Evolutionary conservation across 176 grass and related monocot species (phyloP), one percentile per base, ranked within the genome.

Genomic region (Aegilops longissima): DNA sequence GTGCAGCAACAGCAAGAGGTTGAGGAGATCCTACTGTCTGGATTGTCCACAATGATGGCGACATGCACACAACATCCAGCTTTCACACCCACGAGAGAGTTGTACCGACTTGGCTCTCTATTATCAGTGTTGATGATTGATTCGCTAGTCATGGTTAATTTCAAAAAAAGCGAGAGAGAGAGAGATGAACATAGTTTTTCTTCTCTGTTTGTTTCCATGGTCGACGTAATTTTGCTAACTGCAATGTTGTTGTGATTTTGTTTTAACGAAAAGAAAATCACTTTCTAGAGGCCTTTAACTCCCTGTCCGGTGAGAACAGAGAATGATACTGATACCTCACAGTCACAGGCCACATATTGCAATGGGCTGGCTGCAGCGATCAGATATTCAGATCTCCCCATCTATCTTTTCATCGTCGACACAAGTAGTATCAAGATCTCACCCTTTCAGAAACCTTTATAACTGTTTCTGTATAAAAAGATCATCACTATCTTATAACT

Each of bases 31-130:
- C 59, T 13, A 61, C 18, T 21, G 31, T 29, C 21, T 33, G 51
- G 14, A 51, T 23, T 63, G 38, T 77, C 78, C 13, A 78, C 70
- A 30, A 63, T 13, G 78, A 86, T 82, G 78, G 20, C 82, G 79
- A 71, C 83, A 71, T 51, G 3, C 27, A 82, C 35, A n/a, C n/a
- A 83, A 8, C 47, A 3, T 67, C 63, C 78, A 82, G 31, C 62
- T 71, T 71, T 17, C 14, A 77, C 4, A 76, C 29, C 9, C 70
- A 70, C 74, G 64, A 65, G 39, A 51, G 42, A 13, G 34, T 80
- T 54, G 14, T n/a, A 76, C 54, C 74, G 44, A 66, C 72, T 54
- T 2, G 42, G n/a, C 44, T 47, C 5, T 44, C 8, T 16, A 80
- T 64, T 47, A 44, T 29, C 45, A 61, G 69, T 20, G 16, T 61